A percentile compares a stretch with the other conserved stretches of the same genome.
Conservation (phyloP, 1,139 yeast genomes). For the Candida albicans region DNA sequence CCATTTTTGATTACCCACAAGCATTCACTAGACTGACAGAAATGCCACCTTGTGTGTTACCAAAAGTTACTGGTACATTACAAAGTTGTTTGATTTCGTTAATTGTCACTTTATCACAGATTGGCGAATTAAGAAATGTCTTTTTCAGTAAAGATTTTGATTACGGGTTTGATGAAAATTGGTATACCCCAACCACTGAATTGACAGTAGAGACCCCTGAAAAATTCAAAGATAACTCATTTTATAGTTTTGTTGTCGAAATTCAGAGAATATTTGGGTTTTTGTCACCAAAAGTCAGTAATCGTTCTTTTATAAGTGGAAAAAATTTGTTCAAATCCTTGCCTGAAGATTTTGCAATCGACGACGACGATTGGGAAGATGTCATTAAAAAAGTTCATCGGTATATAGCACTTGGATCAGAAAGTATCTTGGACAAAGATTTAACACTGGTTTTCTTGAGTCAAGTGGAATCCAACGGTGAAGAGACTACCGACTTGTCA, state of each 20-base stretch:
- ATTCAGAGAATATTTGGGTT: conserved; percentile 25
- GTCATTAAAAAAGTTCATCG: conserved; percentile 28
- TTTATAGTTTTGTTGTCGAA: conserved; percentile 19
- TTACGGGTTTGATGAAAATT: conserved; percentile 17
- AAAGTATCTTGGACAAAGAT: conserved; percentile 15
- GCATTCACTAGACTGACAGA: conserved; percentile 6
- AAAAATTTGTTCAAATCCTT: conserved; percentile 20
- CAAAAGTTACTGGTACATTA: conserved; percentile 8
- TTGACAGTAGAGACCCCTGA: conserved; percentile 11
- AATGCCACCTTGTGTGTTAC: conserved; percentile 14
- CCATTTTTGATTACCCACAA: conserved; percentile 8
- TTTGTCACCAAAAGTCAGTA: conserved; percentile 17
- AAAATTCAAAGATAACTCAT: conserved; percentile 4
- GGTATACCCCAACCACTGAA: conserved; percentile 16
- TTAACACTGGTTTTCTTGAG: conserved; percentile 21
- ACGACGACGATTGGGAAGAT: conserved; percentile 33
- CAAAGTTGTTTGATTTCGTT: conserved; percentile 31
- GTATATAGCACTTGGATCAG: conserved; percentile 17
- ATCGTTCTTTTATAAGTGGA: conserved; percentile 26
- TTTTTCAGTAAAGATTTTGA: conserved; percentile 15
- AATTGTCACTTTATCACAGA: conserved; percentile 25
- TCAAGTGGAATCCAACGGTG: conserved; percentile 24
- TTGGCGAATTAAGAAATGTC: conserved; percentile 20
- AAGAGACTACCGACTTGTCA: conserved; percentile 26
- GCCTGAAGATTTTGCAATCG: conserved; percentile 23